A percentile compares a stretch with the other conserved stretches of the same genome.
Evolutionary conservation across 768 basidiomycete genomes (phyloP).

Genomic region (Amanita rimosa): DNA sequence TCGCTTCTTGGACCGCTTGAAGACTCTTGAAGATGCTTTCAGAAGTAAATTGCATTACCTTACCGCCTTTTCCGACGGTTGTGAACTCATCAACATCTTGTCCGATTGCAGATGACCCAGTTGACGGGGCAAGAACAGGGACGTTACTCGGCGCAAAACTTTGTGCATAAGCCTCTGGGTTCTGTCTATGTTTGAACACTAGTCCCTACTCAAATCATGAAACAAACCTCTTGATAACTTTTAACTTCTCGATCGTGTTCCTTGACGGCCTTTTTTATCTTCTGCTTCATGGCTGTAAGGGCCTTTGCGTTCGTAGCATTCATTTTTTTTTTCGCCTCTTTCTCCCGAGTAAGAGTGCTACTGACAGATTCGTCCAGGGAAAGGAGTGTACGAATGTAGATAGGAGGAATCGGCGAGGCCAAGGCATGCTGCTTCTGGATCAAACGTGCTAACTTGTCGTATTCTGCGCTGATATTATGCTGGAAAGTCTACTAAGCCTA

Average conservation of each 20-base stretch:
- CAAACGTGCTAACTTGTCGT: slow-evolving; percentile 90
- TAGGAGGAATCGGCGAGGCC: slow-evolving; percentile 78
- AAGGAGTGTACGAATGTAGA: slow-evolving; percentile 67
- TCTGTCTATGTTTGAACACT: slow-evolving; percentile 30
- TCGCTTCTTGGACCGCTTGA: slow-evolving; percentile 83
- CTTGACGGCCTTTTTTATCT: slow-evolving; percentile 82
- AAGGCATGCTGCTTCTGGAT: slow-evolving; percentile 77
- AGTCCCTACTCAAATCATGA: background rate
- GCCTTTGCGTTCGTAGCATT: slow-evolving; percentile 90
- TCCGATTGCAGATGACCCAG: slow-evolving; percentile 27
- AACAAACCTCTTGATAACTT: slow-evolving; percentile 64
- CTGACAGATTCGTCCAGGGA: slow-evolving; percentile 72
- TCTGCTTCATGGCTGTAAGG: slow-evolving; percentile 96
- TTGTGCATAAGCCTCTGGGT: slow-evolving; percentile 79
- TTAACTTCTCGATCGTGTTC: slow-evolving; percentile 79
- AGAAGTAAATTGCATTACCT: slow-evolving; percentile 66
- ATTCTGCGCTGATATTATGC: slow-evolving; percentile 44
- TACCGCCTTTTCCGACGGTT: slow-evolving; percentile 87
- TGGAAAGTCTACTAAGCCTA: background rate
- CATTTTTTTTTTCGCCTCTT: slow-evolving; percentile 93
- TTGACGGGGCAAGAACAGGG: slow-evolving; percentile 26
- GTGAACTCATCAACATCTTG: slow-evolving; percentile 65
- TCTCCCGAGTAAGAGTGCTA: slow-evolving; percentile 70
- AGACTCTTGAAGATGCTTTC: slow-evolving; percentile 90
- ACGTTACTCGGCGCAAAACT: slow-evolving; percentile 42